Conservation (phyloP, 2,329 filamentous ascomycete genomes). For the Monosporascus cannonballus region DNA sequence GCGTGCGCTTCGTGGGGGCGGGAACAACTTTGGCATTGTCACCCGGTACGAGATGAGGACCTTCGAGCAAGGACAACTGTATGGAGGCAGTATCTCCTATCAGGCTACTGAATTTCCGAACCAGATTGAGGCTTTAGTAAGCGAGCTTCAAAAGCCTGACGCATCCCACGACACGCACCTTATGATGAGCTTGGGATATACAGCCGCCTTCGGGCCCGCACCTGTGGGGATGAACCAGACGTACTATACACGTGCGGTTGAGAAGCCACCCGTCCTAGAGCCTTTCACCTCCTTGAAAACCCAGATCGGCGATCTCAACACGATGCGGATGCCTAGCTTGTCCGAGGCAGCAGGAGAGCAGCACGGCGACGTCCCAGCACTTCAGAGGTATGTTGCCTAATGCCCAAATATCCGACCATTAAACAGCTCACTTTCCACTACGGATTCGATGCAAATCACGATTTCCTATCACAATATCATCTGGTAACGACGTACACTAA, state of each 20-base stretch:
- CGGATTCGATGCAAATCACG: not conserved
- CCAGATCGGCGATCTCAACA: constrained; percentile 4
- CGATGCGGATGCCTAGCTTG: constrained; percentile 2
- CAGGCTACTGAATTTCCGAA: too few relatives aligned
- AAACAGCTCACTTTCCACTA: not conserved
- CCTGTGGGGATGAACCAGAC: too few relatives aligned
- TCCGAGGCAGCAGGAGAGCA: constrained; percentile 7
- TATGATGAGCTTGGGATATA: too few relatives aligned
- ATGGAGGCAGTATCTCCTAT: too few relatives aligned
- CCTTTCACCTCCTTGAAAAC: constrained; percentile 2
- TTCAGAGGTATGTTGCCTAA: not conserved
- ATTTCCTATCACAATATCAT: not conserved
- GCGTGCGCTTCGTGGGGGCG: too few relatives aligned
- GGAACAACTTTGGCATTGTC: too few relatives aligned
- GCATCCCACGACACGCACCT: too few relatives aligned
- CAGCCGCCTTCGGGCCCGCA: too few relatives aligned
- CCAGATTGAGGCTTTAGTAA: too few relatives aligned
- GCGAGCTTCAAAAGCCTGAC: too few relatives aligned
- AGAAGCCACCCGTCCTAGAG: constrained; percentile 6
- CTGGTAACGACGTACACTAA: not conserved
- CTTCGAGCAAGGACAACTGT: too few relatives aligned
- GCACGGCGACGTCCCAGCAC: not conserved
- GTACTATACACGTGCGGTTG: constrained; percentile 4
- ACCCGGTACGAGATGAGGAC: too few relatives aligned
- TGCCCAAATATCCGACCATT: not conserved